Base-by-base conservation (phyloP, 257 asterid species). In the Echites panduratus region DNA sequence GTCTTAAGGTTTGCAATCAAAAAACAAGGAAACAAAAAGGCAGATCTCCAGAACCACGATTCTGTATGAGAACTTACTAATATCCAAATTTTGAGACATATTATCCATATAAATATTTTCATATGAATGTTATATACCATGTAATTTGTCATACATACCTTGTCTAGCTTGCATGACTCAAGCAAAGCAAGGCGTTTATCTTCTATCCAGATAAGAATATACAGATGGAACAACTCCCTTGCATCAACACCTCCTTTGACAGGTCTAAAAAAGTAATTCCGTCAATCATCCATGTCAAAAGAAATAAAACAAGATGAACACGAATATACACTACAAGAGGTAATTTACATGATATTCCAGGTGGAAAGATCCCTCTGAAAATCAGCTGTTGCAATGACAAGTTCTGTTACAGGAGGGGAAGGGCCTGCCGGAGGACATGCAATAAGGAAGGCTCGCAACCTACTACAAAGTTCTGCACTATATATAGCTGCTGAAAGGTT, bases 401-500 rank as follows among this genome's bases (percentile, higher is more conserved):
- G 87, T 26, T 79, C 89, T 20, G 85, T 82, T 41, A 85, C 89
- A 57, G 82, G 83, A 43, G 87, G 84, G 11, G 87, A 83, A 58
- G 89, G 89, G 24, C 87, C 85, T 0, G 87, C 66, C 9, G 89
- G 89, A 68, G 89, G 89, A 71, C 82, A 85, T 68, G 89, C 87
- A n/a, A 85, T 83, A 70, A 85, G 89, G 79, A 85, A 85, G 49
- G 85, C 81, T n/a, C 89, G 85, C 75, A 85, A 63, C 68, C 89
- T 85, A 72, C 74, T 76, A 78, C 89, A 82, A 24, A 85, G 87
- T 77, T 85, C 89, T 50, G 79, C 83, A 74, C 89, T 85, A 62
- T 85, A 85, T 76, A 85, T 83, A 40, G 89, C 84, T n/a, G 89
- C 79, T 14, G 87, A 82, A 66, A 85, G 87, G 56, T 85, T 85